A percentile compares a stretch with the other conserved stretches of the same genome.
Evolutionary conservation across 192 early-diverging fungal genomes (phyloP).

Genomic region (Coemansia sp.): DNA sequence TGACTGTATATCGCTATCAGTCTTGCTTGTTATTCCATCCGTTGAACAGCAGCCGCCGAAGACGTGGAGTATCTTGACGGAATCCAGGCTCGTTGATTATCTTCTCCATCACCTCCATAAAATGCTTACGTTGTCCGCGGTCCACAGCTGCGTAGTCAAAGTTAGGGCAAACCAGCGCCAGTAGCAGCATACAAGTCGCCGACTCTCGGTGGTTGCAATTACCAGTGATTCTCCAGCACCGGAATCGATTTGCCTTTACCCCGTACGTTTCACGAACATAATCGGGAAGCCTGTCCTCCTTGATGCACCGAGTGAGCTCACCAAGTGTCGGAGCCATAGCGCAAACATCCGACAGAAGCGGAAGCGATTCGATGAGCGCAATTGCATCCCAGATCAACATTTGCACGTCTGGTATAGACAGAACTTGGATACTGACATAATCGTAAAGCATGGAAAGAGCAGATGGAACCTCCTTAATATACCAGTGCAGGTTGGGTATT

Average conservation of each 20-base stretch:
- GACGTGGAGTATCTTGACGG: neutral
- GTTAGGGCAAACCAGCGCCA: neutral
- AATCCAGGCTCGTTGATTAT: neutral
- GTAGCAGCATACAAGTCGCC: slow-evolving; percentile 1
- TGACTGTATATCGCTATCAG: neutral
- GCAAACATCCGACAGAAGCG: neutral
- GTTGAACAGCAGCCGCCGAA: neutral
- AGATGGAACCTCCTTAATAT: neutral
- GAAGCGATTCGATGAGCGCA: neutral
- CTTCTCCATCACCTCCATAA: neutral
- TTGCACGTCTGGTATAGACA: neutral
- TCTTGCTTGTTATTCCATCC: neutral
- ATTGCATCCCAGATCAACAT: neutral
- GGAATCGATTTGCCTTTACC: neutral
- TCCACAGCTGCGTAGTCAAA: neutral
- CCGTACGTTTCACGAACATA: neutral
- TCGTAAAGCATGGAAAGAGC: neutral
- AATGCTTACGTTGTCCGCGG: neutral
- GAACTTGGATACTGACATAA: neutral
- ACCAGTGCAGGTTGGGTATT: neutral
- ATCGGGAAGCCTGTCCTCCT: neutral
- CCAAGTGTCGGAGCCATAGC: neutral
- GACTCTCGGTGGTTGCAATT: neutral
- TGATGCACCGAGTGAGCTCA: neutral
- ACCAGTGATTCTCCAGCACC: neutral